Base-by-base conservation (phyloP, 1,139 yeast genomes). In the Diutina catenulata region DNA sequence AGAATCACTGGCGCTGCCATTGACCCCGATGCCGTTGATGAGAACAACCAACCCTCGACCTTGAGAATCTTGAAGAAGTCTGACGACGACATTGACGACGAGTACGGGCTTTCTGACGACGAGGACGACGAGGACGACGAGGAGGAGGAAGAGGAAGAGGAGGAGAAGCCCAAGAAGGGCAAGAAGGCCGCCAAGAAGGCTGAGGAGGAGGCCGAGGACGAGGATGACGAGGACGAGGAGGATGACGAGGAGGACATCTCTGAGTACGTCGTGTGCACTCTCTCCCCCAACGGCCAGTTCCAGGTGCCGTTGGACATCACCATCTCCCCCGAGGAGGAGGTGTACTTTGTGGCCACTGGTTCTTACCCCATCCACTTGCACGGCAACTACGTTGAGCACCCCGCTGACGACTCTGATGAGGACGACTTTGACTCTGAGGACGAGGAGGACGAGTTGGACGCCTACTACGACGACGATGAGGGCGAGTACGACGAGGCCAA, bases 381-480 rank as follows among this genome's bases (percentile, higher is more conserved):
- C 51, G 99, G 99, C 69, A 88, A 91, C 78, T 86, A 80, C 65
- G 80, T 91, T 55, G 93, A 83, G 56, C 95, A 87, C 62, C 96
- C 97, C 59, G 87, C 78, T 48, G 93, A 81, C 49, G 81, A 72
- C 40, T 80, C 69, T 28, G 63, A 69, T 41, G 75, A 64, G 37
- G 79, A 72, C 39, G 71, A 65, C 38, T 73, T 65, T 41, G 64
- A 64, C 38, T 76, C 69, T 38, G 74, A 70, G 37, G 68, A 60
- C 36, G 66, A 64, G 10, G 45, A 41, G 24, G 43, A 44, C 21
- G 40, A 42, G 40, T 39, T 31, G 35, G 35, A 40, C 40, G 67
- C 67, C 41, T 74, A 68, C 31, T 76, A 67, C 25, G 75, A 71
- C 22, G 64, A 68, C 46, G 78, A 69, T 47, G 74, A 70, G 40